Conservation (phyloP, 768 basidiomycete genomes). For the Dentipellis sp. region DNA sequence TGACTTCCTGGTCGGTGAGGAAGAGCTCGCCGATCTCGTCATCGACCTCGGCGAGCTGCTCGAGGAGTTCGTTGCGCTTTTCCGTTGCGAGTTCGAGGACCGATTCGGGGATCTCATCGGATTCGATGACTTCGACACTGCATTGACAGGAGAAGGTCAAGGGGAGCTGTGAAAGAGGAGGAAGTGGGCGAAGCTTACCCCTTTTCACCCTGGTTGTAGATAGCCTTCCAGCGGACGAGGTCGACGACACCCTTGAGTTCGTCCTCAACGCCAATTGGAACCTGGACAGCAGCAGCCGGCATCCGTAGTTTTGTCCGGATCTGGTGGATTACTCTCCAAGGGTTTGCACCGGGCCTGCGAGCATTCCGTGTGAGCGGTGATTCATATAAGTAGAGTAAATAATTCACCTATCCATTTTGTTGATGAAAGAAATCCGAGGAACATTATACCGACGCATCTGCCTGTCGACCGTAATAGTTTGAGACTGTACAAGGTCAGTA, state of each 20-base stretch:
- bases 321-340: slow-evolving; percentile 89
- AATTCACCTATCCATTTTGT: slow-evolving; percentile 92
- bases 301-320: slow-evolving; percentile 88
- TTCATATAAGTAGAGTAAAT: not conserved
- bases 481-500: slow-evolving; percentile 45
- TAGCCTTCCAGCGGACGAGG: slow-evolving; percentile 86
- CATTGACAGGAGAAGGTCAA: not conserved
- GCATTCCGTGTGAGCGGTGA: not conserved
- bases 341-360: slow-evolving; percentile 87
- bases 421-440: slow-evolving; percentile 92
- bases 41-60: slow-evolving; percentile 93
- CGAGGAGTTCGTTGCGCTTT: slow-evolving; percentile 88
- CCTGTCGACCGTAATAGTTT: slow-evolving; percentile 97
- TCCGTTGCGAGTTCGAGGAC: slow-evolving; percentile 65
- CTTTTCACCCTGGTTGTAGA: slow-evolving; percentile 92
- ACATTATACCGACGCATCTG: slow-evolving; percentile 98
- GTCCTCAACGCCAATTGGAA: slow-evolving; percentile 88
- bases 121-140: slow-evolving; percentile 70
- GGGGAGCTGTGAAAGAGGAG: not conserved
- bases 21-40: slow-evolving; percentile 90
- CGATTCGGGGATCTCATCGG: slow-evolving; percentile 79
- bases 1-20: slow-evolving; percentile 75
- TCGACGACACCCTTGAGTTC: slow-evolving; percentile 89
- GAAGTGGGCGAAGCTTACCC: slow-evolving; percentile 47
- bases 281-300: slow-evolving; percentile 88